These are phyloP conservation scores for Zymoseptoria tritici DNA, from an alignment of 2,329 filamentous ascomycete species.

Conservation along the genomic window DNA sequence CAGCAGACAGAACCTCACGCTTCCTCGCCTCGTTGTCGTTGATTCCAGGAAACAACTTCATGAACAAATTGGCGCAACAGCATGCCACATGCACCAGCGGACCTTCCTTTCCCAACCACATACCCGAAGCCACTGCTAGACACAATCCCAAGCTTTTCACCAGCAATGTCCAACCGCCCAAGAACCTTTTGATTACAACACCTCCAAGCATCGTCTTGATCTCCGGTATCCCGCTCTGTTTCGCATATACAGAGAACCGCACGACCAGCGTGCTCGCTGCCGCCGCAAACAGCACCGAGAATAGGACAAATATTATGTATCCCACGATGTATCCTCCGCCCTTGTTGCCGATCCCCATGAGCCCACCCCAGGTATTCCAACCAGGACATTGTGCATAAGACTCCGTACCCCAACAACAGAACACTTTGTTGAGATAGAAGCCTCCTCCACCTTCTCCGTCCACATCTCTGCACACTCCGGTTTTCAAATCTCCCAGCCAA, in stretches of 20 bases:
- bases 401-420: slow-evolving; percentile 91
- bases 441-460: slow-evolving; percentile 60
- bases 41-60: slow-evolving; percentile 76
- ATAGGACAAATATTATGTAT: slow-evolving; percentile 78
- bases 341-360: slow-evolving; percentile 57
- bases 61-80: slow-evolving; percentile 89
- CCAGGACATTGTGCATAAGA: slow-evolving; percentile 70
- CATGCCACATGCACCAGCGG: slow-evolving; percentile 93
- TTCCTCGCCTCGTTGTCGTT: slow-evolving; percentile 90
- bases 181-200: slow-evolving; percentile 81
- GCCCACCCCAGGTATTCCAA: slow-evolving; percentile 79
- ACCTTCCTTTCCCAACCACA: slow-evolving; percentile 96
- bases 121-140: slow-evolving; percentile 82
- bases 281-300: slow-evolving; percentile 78
- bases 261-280: slow-evolving; percentile 73
- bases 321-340: slow-evolving; percentile 74
- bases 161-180: slow-evolving; percentile 79
- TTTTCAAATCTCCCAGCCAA: slow-evolving; percentile 90
- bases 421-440: slow-evolving; percentile 85
- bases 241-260: slow-evolving; percentile 78
- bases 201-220: slow-evolving; percentile 94
- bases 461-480: slow-evolving; percentile 72
- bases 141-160: slow-evolving; percentile 88
- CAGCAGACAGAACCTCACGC: slow-evolving; percentile 84
- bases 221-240: slow-evolving; percentile 92